Evolutionary conservation across 2,329 filamentous ascomycete species (phyloP).

Genomic region (Nannizzia gypsea): DNA sequence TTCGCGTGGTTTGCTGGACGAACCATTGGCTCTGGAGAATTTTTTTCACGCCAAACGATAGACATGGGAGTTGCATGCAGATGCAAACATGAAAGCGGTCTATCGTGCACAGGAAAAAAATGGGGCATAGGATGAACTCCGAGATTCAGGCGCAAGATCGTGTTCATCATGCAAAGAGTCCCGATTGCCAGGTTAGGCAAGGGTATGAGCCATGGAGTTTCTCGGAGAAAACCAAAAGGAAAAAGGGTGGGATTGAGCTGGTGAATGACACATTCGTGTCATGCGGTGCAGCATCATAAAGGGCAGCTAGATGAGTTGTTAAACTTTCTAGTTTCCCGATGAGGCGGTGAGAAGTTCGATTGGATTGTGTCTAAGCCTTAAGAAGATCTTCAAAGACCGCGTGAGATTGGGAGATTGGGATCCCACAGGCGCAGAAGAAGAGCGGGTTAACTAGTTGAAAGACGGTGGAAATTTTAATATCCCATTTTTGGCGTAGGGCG

Average conservation of each 20-base stretch:
- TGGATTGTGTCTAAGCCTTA: neutral
- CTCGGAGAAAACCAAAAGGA: neutral
- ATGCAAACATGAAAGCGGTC: neutral
- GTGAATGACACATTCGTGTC: neutral
- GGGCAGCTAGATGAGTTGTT: slow-evolving; percentile 4
- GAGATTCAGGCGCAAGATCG: neutral
- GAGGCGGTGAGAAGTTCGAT: slow-evolving; percentile 6
- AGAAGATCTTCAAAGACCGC: neutral
- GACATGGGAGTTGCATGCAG: neutral
- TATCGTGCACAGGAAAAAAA: neutral
- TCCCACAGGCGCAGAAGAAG: neutral
- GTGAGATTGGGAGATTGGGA: neutral
- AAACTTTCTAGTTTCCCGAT: neutral
- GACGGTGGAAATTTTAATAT: neutral
- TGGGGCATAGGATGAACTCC: neutral
- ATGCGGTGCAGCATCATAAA: slow-evolving; percentile 3
- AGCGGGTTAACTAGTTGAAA: neutral
- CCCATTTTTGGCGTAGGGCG: neutral
- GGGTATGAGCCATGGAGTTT: neutral
- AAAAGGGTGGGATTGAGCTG: neutral
- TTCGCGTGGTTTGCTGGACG: neutral
- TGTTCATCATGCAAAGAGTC: neutral
- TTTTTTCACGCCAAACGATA: neutral
- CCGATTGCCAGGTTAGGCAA: neutral
- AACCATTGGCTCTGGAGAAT: neutral